These are phyloP conservation scores for Fusarium cicatricum DNA, from an alignment of 2,329 filamentous ascomycete species.

Conservation along the genomic window DNA sequence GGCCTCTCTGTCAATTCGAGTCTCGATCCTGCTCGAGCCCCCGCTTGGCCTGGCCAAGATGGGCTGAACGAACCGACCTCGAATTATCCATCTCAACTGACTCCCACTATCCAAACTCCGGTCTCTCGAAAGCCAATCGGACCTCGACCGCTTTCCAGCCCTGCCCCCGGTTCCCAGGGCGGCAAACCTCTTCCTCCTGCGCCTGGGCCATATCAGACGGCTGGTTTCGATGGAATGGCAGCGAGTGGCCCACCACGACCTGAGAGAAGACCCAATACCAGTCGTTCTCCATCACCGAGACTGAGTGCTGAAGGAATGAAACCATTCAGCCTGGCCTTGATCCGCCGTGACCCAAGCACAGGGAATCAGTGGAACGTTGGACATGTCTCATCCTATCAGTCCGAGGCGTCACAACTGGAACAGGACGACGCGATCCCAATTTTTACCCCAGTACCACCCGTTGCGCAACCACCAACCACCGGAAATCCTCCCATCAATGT, in stretches of 20 bases:
- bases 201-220: conserved; percentile 9
- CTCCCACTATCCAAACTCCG: conserved; percentile 21
- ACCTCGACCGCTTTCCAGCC: conserved; percentile 32
- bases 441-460: conserved; percentile 36
- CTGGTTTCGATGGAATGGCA: conserved; percentile 25
- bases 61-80: conserved; percentile 19
- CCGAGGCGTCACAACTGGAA: conserved; percentile 46
- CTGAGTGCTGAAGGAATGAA: conserved; percentile 47
- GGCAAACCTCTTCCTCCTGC: conserved; percentile 24
- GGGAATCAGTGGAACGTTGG: conserved; percentile 80
- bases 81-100: conserved; percentile 20
- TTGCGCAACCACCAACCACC: conserved; percentile 22
- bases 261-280: conserved; percentile 5
- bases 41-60: conserved; percentile 20
- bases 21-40: conserved; percentile 16
- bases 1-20: conserved; percentile 35
- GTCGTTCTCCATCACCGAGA: conserved; percentile 50
- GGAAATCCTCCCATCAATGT: conserved; percentile 58
- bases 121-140: conserved; percentile 44
- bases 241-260: conserved; percentile 1
- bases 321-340: conserved; percentile 68
- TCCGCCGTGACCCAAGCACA: conserved; percentile 75
- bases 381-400: conserved; percentile 65
- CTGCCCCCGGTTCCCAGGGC: conserved; percentile 1
- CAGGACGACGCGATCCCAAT: conserved; percentile 32